phyloP scores from a whole-genome alignment of 305 asterid species.

The Striga hermonthica region DNA sequence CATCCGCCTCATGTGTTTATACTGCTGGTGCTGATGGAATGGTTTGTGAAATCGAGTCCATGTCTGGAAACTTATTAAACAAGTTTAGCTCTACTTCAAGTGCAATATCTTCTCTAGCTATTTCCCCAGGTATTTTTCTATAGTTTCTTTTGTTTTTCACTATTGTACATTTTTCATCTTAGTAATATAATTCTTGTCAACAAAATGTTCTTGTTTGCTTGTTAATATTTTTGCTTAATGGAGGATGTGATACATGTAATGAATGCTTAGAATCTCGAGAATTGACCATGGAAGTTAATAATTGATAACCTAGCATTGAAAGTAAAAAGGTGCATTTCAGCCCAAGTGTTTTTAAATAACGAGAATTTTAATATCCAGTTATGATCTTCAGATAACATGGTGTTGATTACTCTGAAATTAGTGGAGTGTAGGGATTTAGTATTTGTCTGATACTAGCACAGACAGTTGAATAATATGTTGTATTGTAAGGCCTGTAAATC shows the following conservation, averaged over 20 bases:
- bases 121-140: constrained; percentile 69
- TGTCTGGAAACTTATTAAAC: constrained; percentile 64
- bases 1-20: constrained; percentile 57
- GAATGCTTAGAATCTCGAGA: neutral
- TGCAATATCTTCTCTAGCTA: constrained; percentile 67
- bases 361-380: no score
- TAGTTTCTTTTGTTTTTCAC: neutral
- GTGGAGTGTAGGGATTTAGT: no score
- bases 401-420: no score
- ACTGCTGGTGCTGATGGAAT: constrained; percentile 90
- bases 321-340: neutral
- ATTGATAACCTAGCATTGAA: constrained; percentile 5
- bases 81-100: constrained; percentile 72
- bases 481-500: neutral
- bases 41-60: constrained; percentile 73
- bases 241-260: neutral
- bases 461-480: neutral
- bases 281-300: neutral
- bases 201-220: constrained; percentile 3
- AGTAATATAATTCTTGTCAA: neutral
- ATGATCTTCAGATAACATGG: no score
- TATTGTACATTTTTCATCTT: neutral
- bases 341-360: neutral
- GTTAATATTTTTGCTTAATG: constrained; percentile 1
- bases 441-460: no score